Evolutionary conservation across 768 basidiomycete species (phyloP), one percentile per base, ranked within the genome.

Genomic region (Hericium alpestre): DNA sequence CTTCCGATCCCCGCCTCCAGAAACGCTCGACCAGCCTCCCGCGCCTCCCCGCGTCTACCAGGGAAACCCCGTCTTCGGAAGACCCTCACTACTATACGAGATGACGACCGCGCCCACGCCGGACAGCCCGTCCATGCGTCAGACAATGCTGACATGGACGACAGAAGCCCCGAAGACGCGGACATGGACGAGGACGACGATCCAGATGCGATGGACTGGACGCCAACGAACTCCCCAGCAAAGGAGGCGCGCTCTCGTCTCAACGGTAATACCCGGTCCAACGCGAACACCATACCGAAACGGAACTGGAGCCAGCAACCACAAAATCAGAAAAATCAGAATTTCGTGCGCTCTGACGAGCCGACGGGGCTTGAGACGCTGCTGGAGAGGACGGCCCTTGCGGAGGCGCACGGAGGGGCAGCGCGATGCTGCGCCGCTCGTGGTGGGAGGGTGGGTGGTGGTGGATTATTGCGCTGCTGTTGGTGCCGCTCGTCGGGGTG

Each of bases 121-220:
- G 4, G 49, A 54, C 7, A 50, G 22, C 12, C 20, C 49, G 49
- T 32, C 32, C 8, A 32, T 32, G 32, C 32, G 32, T 32, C 32
- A 9, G 27, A 27, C 25, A 37, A 53, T 38, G 27, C n/a, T 2
- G 32, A 38, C 37, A 53, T 53, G 51, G 48, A 7, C 56, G 56
- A 41, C 53, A 23, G 56, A 63, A 54, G 51, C 63, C 63, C 56
- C 64, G 59, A 38, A 66, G 65, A 67, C 39, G 65, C 71, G 39
- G n/a, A 43, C 15, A 50, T 50, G 48, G 51, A 41, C n/a, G 58
- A 63, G 15, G 62, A 51, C 15, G 64, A 40, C 25, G 64, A 74
- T 43, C 71, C 70, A 8, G 75, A 79, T 51, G 78, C 75, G 20
- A 82, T 82, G 81, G 81, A 91, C 65, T 87, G 85, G 87, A 78